Evolutionary conservation across 2,329 filamentous ascomycete species (phyloP).

Genomic region (Pochonia chlamydosporia): DNA sequence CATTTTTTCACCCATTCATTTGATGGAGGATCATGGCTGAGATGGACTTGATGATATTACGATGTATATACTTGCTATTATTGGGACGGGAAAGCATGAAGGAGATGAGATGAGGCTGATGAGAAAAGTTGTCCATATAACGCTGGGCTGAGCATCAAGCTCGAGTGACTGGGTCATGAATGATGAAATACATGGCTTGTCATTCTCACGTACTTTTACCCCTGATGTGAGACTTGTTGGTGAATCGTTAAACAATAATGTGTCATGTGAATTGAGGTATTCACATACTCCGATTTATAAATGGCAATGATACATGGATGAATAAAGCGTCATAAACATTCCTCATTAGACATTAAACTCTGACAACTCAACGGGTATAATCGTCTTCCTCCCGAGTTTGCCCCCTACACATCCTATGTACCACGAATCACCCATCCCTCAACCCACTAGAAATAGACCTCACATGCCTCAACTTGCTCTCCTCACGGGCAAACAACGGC

Average conservation of each 20-base stretch:
- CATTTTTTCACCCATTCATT: slow-evolving; percentile 7
- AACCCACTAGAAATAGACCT: slow-evolving; percentile 21
- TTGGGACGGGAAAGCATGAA: no score
- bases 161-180: not conserved
- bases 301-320: no score
- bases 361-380: no score
- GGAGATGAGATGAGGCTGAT: no score
- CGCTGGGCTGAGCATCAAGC: no score
- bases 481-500: slow-evolving; percentile 24
- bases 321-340: no score
- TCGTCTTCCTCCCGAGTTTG: not conserved
- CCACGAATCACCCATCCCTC: not conserved
- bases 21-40: slow-evolving; percentile 2
- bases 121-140: no score
- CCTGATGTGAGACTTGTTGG: no score
- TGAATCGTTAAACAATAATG: no score
- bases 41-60: not conserved
- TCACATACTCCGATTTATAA: no score
- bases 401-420: not conserved
- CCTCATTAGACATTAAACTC: no score
- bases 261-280: no score
- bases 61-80: not conserved
- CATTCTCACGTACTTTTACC: not conserved
- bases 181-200: slow-evolving; percentile 9
- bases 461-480: slow-evolving; percentile 25